phyloP scores from a whole-genome alignment of 331 rosid genomes.

The Quercus lobata region DNA sequence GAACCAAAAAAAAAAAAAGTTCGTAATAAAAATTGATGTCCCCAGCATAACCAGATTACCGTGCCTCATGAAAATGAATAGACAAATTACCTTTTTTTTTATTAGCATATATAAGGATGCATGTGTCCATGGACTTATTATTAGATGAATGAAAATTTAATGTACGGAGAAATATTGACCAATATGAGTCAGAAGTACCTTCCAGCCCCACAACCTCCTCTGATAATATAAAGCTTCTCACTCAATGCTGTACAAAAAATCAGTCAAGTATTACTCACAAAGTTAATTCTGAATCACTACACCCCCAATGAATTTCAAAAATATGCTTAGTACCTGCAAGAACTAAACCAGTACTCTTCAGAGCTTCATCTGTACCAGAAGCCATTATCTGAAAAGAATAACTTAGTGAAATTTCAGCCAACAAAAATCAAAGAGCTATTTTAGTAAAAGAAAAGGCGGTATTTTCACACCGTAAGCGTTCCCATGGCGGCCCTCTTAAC shows the following conservation, averaged over 20 bases:
- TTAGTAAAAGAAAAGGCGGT: conserved; percentile 18
- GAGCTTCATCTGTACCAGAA: conserved; percentile 81
- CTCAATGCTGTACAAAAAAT: conserved; percentile 71
- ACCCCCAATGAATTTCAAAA: conserved; percentile 12
- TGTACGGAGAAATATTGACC: background rate
- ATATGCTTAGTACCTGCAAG: conserved; percentile 58
- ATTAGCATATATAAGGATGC: background rate
- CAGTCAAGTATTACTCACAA: conserved; percentile 18
- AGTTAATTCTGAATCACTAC: conserved; percentile 20
- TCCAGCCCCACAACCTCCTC: conserved; percentile 90
- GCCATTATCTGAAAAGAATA: conserved; percentile 75
- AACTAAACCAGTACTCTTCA: conserved; percentile 69
- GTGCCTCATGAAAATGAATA: background rate
- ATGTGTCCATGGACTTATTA: conserved; percentile 7
- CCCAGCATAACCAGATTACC: background rate
- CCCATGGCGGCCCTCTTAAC: conserved; percentile 78
- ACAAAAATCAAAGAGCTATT: conserved; percentile 22
- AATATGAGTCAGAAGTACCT: conserved; percentile 54
- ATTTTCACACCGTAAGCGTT: conserved; percentile 77
- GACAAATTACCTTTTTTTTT: background rate
- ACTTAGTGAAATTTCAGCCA: conserved; percentile 18
- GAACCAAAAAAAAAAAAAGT: conserved; percentile 21
- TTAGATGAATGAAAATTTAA: background rate
- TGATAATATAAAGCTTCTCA: conserved; percentile 88
- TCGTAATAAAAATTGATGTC: background rate